Evolutionary conservation across 768 basidiomycete species (phyloP), one percentile per base, ranked within the genome.

Genomic region (Infundibulicybe gibba): DNA sequence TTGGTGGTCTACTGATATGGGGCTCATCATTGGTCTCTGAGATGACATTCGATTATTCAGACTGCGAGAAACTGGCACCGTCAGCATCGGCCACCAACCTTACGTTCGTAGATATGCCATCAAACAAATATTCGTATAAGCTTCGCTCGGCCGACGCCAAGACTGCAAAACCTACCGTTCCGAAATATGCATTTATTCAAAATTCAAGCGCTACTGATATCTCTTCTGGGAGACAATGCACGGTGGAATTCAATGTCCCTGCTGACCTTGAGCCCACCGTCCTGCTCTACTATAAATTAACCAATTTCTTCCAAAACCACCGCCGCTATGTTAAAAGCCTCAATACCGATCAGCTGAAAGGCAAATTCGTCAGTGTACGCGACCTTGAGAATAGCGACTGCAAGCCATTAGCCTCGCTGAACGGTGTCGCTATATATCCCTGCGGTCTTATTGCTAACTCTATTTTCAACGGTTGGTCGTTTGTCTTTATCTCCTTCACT

Each of bases 361-460:
- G 97, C 39, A 71, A 85, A 31, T 64, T 63, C 43, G 79, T 82
- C 37, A 75, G 68, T 41, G 43, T 64, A 13, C 58, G 46, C 17
- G 62, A 70, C 44, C 71, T 94, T n/a, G 66, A 82, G 33, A 66
- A 72, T 40, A 81, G 90, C 30, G 84, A 94, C 59, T 99, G 97
- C 77, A 88, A 91, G 63, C 97, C 97, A 2, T 74, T 95, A 40
- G 87, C 76, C n/a, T 60, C 72, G 4, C 65, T 66, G 5, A 65
- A 75, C 43, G 67, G 68, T 48, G 81, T 76, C 57, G 72, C 79
- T 8, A 80, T 93, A 61, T 99, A 94, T 59, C 97, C 97, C 2
- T 99, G 97, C 55, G 97, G 97, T 34, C 72, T 99, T 53, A 95
- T 99, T 53, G 97, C 97, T 39, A 99, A 99, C 68, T 97, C 93